A percentile compares a stretch with the other conserved stretches of the same genome.
These are phyloP conservation scores for Talaromyces wortmannii DNA, from an alignment of 495 filamentous ascomycete genomes.

Conservation along the genomic window DNA sequence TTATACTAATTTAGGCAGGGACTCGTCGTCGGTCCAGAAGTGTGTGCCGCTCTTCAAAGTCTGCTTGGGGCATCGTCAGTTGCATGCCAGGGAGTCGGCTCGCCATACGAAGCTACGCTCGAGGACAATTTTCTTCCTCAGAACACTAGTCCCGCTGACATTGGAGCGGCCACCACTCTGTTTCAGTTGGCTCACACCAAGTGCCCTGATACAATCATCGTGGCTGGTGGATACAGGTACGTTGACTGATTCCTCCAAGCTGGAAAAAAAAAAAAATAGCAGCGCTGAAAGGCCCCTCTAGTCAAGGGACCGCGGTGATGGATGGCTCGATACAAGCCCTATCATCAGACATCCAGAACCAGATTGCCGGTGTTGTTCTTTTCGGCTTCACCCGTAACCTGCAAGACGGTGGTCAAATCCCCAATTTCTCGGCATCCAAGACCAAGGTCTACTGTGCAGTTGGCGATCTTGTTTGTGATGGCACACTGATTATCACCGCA, in stretches of 20 bases:
- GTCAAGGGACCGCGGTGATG: constrained; percentile 51
- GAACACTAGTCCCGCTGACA: constrained; percentile 27
- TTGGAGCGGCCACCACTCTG: constrained; percentile 29
- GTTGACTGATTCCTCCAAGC: constrained; percentile 8
- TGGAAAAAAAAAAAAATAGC: not conserved
- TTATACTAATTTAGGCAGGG: constrained; percentile 19
- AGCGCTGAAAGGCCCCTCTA: constrained; percentile 20
- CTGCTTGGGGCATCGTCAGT: constrained; percentile 14
- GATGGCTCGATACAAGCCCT: constrained; percentile 39
- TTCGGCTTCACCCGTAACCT: constrained; percentile 53
- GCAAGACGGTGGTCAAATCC: constrained; percentile 39
- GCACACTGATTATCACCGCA: constrained; percentile 39
- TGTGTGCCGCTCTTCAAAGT: constrained; percentile 25
- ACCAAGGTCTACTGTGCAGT: constrained; percentile 43
- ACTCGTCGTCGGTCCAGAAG: constrained; percentile 28
- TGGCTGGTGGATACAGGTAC: constrained; percentile 44
- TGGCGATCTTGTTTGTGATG: constrained; percentile 46
- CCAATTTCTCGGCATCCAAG: constrained; percentile 35
- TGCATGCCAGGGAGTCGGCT: constrained; percentile 28
- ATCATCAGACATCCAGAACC: constrained; percentile 27
- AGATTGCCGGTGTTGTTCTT: constrained; percentile 47
- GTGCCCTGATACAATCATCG: constrained; percentile 50
- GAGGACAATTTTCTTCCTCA: constrained; percentile 16
- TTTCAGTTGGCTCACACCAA: constrained; percentile 28
- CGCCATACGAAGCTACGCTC: constrained; percentile 23